A percentile compares a stretch with the other conserved stretches of the same genome.
phyloP scores from a whole-genome alignment of 2,329 filamentous ascomycete species.

The Mollisia scopiformis region DNA sequence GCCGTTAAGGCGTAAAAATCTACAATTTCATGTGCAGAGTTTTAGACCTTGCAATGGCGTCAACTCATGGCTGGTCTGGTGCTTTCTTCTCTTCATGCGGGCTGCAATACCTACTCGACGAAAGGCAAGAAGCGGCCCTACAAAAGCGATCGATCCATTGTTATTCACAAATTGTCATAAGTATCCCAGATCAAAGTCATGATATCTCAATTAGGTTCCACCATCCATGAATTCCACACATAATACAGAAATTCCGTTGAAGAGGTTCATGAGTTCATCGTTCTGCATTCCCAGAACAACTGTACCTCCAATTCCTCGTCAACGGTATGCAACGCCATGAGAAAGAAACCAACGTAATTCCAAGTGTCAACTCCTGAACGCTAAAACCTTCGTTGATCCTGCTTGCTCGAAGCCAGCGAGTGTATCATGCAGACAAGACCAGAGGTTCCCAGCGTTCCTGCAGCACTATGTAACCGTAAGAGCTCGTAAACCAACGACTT shows the following conservation, averaged over 20 bases:
- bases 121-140: neutral
- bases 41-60: conserved; percentile 2
- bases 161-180: neutral
- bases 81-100: neutral
- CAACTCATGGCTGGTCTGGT: neutral
- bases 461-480: conserved; percentile 22
- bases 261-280: conserved; percentile 16
- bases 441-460: conserved; percentile 33
- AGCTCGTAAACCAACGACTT: conserved; percentile 1
- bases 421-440: conserved; percentile 40
- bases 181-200: conserved; percentile 23
- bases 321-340: conserved; percentile 33
- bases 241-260: conserved; percentile 32
- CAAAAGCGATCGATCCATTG: neutral
- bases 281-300: conserved; percentile 14
- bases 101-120: neutral
- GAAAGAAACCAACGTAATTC: conserved; percentile 35
- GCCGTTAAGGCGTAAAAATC: conserved; percentile 14
- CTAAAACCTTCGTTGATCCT: conserved; percentile 39
- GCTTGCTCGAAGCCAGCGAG: conserved; percentile 41
- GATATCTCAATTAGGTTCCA: conserved; percentile 34
- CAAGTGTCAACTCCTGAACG: conserved; percentile 41
- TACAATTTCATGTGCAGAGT: conserved; percentile 10
- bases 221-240: conserved; percentile 32
- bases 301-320: conserved; percentile 17